These are phyloP conservation scores for Geosmithia flava DNA, from an alignment of 2,329 filamentous ascomycete genomes.

Conservation along the genomic window DNA sequence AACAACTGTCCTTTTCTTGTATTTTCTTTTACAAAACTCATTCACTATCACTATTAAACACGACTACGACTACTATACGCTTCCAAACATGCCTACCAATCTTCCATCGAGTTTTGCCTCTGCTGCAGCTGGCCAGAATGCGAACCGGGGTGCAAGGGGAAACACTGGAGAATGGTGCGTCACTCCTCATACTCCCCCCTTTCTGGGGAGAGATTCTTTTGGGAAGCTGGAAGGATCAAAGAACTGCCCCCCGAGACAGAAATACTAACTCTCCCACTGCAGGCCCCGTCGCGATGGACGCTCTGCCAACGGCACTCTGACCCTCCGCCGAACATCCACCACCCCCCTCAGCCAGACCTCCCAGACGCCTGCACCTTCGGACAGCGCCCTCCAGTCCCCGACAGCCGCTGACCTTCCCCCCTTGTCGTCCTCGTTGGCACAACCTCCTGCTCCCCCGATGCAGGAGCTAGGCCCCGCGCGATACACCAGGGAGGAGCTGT, in stretches of 20 bases:
- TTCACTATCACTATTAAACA: not conserved
- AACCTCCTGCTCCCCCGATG: constrained; percentile 7
- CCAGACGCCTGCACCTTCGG: constrained; percentile 20
- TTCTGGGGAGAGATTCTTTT: not conserved
- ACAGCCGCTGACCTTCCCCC: constrained; percentile 13
- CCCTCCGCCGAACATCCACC: constrained; percentile 51
- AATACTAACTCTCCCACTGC: no score
- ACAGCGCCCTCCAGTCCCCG: constrained; percentile 25
- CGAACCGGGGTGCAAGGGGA: constrained; percentile 45
- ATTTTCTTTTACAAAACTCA: no score
- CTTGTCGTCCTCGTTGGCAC: constrained; percentile 13
- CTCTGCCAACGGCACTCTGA: constrained; percentile 49
- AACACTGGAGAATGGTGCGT: constrained; percentile 60
- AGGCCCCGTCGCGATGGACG: constrained; percentile 49
- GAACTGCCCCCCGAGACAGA: no score
- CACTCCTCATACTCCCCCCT: not conserved
- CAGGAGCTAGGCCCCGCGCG: constrained; percentile 33
- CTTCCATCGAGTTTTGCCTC: constrained; percentile 76
- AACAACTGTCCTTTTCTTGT: not conserved
- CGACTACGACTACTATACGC: not conserved
- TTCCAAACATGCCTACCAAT: constrained; percentile 51
- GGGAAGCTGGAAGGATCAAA: no score
- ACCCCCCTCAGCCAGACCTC: constrained; percentile 34
- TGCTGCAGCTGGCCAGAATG: constrained; percentile 64
- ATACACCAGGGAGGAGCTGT: constrained; percentile 69